Evolutionary conservation across 495 filamentous ascomycete genomes (phyloP).

Genomic region (Penicillium samsonianum): DNA sequence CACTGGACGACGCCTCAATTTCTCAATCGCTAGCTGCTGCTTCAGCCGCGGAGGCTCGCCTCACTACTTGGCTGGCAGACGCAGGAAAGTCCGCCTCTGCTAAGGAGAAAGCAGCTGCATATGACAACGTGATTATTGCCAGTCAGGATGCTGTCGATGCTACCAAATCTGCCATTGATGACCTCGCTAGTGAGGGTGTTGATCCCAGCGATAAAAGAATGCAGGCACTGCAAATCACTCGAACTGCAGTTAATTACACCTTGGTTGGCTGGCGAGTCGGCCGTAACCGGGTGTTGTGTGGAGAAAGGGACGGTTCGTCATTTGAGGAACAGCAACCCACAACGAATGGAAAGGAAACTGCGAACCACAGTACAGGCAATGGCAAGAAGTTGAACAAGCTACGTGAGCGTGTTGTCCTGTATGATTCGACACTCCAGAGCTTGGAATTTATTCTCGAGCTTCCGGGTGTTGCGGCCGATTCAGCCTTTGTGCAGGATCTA

Average conservation of each 20-base stretch:
- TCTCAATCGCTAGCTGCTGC: slow-evolving; percentile 67
- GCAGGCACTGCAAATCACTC: slow-evolving; percentile 90
- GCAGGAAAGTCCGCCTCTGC: slow-evolving; percentile 41
- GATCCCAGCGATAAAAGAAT: slow-evolving; percentile 82
- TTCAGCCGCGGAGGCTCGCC: slow-evolving; percentile 53
- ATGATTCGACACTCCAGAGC: slow-evolving; percentile 86
- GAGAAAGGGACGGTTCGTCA: slow-evolving; percentile 69
- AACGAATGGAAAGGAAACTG: slow-evolving; percentile 44
- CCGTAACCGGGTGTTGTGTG: slow-evolving; percentile 84
- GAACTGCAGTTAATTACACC: slow-evolving; percentile 88
- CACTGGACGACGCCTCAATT: slow-evolving; percentile 91
- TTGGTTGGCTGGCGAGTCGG: slow-evolving; percentile 94
- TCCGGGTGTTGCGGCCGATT: slow-evolving; percentile 87
- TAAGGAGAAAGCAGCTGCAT: slow-evolving; percentile 72
- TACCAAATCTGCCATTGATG: slow-evolving; percentile 89
- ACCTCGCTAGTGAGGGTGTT: slow-evolving; percentile 78
- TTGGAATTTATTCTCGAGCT: slow-evolving; percentile 88
- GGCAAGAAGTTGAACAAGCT: slow-evolving; percentile 73
- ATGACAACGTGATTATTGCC: slow-evolving; percentile 85
- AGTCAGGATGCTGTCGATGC: slow-evolving; percentile 95
- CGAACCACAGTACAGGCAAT: slow-evolving; percentile 61
- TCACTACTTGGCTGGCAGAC: slow-evolving; percentile 46
- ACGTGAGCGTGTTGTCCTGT: slow-evolving; percentile 87
- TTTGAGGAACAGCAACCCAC: slow-evolving; percentile 56
- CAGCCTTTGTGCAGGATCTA: slow-evolving; percentile 70